These are phyloP conservation scores for Isabelozyma pseudorhagii DNA, from an alignment of 805 yeast genomes.

Conservation along the genomic window DNA sequence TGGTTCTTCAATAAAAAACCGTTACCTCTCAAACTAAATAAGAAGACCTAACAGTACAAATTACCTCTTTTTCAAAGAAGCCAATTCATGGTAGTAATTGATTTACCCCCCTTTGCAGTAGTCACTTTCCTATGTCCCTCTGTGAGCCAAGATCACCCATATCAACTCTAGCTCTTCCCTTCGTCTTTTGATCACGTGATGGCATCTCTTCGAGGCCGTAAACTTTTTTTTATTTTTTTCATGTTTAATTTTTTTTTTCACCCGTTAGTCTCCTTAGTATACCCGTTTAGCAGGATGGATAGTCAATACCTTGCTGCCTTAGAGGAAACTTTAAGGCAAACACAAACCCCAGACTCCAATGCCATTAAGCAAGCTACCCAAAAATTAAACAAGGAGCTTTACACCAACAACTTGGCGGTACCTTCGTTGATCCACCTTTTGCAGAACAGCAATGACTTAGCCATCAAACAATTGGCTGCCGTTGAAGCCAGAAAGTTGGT, in stretches of 20 bases:
- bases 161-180: no score
- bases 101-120: no score
- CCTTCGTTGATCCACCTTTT: constrained; percentile 82
- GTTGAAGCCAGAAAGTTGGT: constrained; percentile 92
- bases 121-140: no score
- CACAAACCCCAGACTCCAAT: constrained; percentile 76
- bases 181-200: neutral
- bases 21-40: no score
- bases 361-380: constrained; percentile 81
- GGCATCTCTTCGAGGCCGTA: neutral
- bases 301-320: constrained; percentile 64
- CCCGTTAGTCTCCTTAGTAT: neutral
- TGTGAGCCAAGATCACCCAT: no score
- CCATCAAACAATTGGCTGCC: constrained; percentile 88
- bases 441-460: constrained; percentile 65
- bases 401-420: constrained; percentile 64
- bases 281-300: constrained; percentile 51
- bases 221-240: constrained; percentile 4
- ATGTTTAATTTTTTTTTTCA: neutral
- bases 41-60: no score
- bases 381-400: constrained; percentile 69
- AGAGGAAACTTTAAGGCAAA: constrained; percentile 75
- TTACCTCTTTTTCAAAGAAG: no score
- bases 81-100: no score
- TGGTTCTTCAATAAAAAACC: no score